phyloP scores from a whole-genome alignment of 2,329 filamentous ascomycete genomes.

The Aspergillus alliaceus region DNA sequence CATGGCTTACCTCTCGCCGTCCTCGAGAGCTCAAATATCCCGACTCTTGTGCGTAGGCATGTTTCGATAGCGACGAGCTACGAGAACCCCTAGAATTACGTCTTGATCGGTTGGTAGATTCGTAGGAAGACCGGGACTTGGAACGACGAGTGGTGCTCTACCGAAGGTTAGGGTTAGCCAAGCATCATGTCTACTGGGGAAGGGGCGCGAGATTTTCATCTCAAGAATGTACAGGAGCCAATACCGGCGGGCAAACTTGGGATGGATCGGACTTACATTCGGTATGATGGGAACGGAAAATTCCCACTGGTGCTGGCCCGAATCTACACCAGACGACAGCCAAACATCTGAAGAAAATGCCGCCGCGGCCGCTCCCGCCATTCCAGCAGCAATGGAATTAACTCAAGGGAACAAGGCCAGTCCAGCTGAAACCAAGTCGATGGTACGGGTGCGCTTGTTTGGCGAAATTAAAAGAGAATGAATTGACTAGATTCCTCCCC shows the following conservation, averaged over 20 bases:
- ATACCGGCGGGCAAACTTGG: neutral
- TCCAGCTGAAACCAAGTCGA: constrained; percentile 33
- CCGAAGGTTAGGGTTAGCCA: constrained; percentile 15
- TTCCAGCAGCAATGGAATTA: constrained; percentile 25
- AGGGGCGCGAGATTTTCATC: neutral
- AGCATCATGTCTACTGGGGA: neutral
- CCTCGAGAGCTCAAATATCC: constrained; percentile 31
- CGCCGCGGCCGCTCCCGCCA: constrained; percentile 43
- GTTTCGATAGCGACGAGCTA: constrained; percentile 39
- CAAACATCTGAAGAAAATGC: constrained; percentile 41
- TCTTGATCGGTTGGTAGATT: constrained; percentile 33
- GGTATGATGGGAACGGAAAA: constrained; percentile 36
- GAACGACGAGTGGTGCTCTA: constrained; percentile 28
- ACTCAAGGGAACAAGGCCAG: constrained; percentile 28
- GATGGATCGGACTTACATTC: constrained; percentile 29
- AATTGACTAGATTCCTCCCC: constrained; percentile 14
- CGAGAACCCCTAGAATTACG: constrained; percentile 35
- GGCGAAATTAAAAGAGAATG: constrained; percentile 15
- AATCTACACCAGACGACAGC: constrained; percentile 36
- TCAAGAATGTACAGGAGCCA: neutral
- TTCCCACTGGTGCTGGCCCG: constrained; percentile 36
- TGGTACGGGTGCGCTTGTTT: constrained; percentile 4
- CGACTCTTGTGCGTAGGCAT: constrained; percentile 29
- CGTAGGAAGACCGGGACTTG: constrained; percentile 38
- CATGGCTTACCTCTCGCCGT: constrained; percentile 34